These are phyloP conservation scores for Sideroxylon spinosum DNA, from an alignment of 179 eudicot genomes.

Conservation along the genomic window DNA sequence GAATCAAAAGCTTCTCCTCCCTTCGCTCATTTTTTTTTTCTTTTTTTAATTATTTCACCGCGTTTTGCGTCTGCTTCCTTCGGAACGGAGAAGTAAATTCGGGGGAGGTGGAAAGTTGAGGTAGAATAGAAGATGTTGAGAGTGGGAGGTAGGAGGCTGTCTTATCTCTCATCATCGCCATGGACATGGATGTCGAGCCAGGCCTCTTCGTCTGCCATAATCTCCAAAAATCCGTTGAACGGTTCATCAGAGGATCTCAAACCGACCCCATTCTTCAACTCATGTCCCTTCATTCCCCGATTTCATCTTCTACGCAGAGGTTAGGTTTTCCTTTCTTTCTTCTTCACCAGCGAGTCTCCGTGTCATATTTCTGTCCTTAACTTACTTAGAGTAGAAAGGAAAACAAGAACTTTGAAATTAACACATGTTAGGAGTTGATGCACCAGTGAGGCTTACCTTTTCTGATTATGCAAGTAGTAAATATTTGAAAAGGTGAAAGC, in stretches of 20 bases:
- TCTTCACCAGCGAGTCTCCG: background rate
- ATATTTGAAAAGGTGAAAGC: too few relatives aligned
- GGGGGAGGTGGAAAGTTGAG: background rate
- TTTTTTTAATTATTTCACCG: too few relatives aligned
- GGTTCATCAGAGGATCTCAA: slow-evolving; percentile 20
- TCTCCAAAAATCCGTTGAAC: slow-evolving; percentile 20
- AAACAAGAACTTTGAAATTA: background rate
- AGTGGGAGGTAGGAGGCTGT: slow-evolving; percentile 37
- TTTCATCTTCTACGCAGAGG: slow-evolving; percentile 32
- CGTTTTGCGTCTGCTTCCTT: too few relatives aligned
- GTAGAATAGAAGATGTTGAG: slow-evolving; percentile 31
- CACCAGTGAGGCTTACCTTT: too few relatives aligned
- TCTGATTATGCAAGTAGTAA: too few relatives aligned
- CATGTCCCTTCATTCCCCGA: slow-evolving; percentile 17
- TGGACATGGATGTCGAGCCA: slow-evolving; percentile 20
- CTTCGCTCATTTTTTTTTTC: too few relatives aligned
- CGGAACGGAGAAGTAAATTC: too few relatives aligned
- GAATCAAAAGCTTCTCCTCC: too few relatives aligned
- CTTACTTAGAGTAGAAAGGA: too few relatives aligned
- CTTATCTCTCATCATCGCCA: slow-evolving; percentile 35
- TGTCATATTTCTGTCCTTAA: too few relatives aligned
- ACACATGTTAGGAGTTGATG: too few relatives aligned
- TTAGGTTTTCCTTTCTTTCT: background rate
- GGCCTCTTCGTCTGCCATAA: slow-evolving; percentile 21
- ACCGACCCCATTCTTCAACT: slow-evolving; percentile 15